Evolutionary conservation across 2,329 filamentous ascomycete genomes (phyloP), one percentile per base, ranked within the genome.

Genomic region (Hypoxylon rubiginosum): DNA sequence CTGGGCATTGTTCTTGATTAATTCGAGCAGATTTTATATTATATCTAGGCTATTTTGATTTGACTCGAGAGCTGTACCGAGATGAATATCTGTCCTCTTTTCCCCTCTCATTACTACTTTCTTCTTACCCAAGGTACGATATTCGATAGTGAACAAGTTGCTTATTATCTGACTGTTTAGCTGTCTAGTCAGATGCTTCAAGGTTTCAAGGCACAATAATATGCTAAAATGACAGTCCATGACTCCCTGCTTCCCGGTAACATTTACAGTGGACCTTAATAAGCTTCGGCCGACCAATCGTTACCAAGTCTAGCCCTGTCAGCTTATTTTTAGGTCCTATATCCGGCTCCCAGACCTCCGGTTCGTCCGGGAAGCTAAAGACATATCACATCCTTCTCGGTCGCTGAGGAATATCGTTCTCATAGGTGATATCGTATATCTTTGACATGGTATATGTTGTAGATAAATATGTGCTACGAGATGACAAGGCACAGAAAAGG

Each of bases 251-350:
- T 43, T 56, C 36, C 49, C n/a, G 39, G 34, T 62, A 51, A 54
- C 30, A 45, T 57, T 53, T 46, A 34, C 34, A 53, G 60, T 64
- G 65, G 61, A 34, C 28, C 30, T 17, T n/a, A 41, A 39, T 32
- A n/a, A 66, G 50, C 59, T 60, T 55, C 28, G 46, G n/a, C 10
- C 28, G 34, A 34, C 66, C 66, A 68, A 65, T 66, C 26, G 49
- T 8, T 21, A 52, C 30, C 50, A 58, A 46, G 30, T 39, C 24
- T 58, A 61, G 52, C 66, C 66, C 63, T 68, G 56, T 56, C 13
- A 58, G 34, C 58, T 59, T 68, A 68, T 69, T 69, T 68, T 64
- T 69, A 66, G 62, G 46, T 55, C 11, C 46, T 56, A 68, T 43
- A 43, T 60, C 66, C 51, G 41, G 30, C 41, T 60, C 43, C 58